Evolutionary conservation across 2,329 filamentous ascomycete genomes (phyloP).

Genomic region (Hypoxylon sp.): DNA sequence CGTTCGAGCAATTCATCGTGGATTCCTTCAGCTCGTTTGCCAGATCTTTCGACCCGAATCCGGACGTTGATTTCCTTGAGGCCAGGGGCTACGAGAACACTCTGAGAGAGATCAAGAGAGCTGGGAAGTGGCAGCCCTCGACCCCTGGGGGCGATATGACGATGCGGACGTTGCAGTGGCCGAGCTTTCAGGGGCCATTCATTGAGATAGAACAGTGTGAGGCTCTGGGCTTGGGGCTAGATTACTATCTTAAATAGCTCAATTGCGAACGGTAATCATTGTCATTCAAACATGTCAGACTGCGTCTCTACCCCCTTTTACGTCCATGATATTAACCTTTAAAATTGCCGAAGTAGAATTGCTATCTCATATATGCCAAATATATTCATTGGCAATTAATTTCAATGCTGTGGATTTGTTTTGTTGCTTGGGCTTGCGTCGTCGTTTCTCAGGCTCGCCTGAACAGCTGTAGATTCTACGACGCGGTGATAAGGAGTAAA

Average conservation of each 20-base stretch:
- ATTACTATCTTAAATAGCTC: constrained; percentile 51
- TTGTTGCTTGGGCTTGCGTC: too few species aligned
- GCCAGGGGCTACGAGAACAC: constrained; percentile 59
- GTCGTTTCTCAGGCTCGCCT: too few species aligned
- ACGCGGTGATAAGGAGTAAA: too few species aligned
- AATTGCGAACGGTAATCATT: not conserved
- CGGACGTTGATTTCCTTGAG: constrained; percentile 60
- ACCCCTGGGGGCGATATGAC: constrained; percentile 57
- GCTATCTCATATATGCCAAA: too few species aligned
- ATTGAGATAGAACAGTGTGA: constrained; percentile 67
- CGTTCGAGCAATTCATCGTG: constrained; percentile 57
- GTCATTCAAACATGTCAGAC: not conserved
- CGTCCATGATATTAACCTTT: too few species aligned
- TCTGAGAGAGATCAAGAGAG: constrained; percentile 40
- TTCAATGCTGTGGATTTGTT: too few species aligned
- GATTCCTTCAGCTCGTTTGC: constrained; percentile 69
- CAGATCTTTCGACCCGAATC: constrained; percentile 66
- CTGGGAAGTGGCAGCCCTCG: constrained; percentile 58
- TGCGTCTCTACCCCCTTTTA: not conserved
- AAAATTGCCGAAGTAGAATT: too few species aligned
- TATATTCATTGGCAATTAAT: too few species aligned
- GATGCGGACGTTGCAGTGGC: constrained; percentile 64
- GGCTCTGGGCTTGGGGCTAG: constrained; percentile 61
- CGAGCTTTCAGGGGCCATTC: constrained; percentile 58
- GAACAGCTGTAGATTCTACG: too few species aligned